Evolutionary conservation across 306 rosid species (phyloP).

Genomic region (Benincasa hispida): DNA sequence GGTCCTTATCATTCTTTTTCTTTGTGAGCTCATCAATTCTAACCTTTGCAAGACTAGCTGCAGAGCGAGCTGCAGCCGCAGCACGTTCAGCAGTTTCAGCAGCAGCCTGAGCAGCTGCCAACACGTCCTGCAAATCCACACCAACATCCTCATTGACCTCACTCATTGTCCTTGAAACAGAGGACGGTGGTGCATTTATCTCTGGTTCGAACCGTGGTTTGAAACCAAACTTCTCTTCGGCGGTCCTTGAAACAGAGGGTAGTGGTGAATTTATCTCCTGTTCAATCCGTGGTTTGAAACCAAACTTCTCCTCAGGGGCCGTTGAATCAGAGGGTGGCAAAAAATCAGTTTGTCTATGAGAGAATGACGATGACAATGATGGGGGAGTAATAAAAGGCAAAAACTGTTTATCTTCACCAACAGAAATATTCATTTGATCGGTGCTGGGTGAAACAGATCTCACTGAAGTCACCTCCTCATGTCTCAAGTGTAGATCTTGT

Average conservation of each 20-base stretch:
- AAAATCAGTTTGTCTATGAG: conserved; percentile 24
- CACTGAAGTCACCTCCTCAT: conserved; percentile 19
- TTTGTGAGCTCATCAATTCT: conserved; percentile 56
- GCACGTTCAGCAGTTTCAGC: conserved; percentile 90
- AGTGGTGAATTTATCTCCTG: conserved; percentile 6
- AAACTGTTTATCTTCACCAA: conserved; percentile 56
- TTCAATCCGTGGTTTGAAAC: not conserved
- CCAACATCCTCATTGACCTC: conserved; percentile 27
- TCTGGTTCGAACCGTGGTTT: not conserved
- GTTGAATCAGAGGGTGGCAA: conserved; percentile 26
- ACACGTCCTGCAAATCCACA: conserved; percentile 67
- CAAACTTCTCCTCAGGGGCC: not conserved
- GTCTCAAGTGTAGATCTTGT: conserved; percentile 15
- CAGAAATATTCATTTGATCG: conserved; percentile 28
- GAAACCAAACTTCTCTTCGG: not conserved
- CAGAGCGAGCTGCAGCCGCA: conserved; percentile 85
- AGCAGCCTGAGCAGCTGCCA: conserved; percentile 92
- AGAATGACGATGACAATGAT: conserved; percentile 30
- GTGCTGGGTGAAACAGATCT: conserved; percentile 23
- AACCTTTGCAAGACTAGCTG: conserved; percentile 72
- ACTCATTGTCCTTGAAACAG: conserved; percentile 20
- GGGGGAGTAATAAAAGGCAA: conserved; percentile 76
- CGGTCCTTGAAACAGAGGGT: conserved; percentile 20
- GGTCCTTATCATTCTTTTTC: conserved; percentile 29
- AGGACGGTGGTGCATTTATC: conserved; percentile 15